Conservation (phyloP, 225 moss, liverwort and hornwort species). For the Bryum argenteum region DNA sequence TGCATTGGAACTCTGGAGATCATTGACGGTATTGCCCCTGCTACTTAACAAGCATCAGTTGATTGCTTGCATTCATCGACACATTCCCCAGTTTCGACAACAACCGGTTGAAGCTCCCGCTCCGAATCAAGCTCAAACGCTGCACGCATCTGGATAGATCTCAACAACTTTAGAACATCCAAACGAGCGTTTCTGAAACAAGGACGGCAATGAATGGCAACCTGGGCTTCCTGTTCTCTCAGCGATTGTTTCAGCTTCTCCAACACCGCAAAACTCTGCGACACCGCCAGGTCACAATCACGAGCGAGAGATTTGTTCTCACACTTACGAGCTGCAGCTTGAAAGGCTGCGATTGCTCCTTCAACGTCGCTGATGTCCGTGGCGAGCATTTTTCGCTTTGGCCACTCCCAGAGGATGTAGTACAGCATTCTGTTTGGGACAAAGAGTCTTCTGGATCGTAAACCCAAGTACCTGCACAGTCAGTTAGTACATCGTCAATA, state of each 20-base stretch:
- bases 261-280: neutral
- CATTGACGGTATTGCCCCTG: too few relatives aligned
- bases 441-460: neutral
- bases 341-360: neutral
- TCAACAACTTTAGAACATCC: neutral
- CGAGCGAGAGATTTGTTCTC: neutral
- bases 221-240: neutral
- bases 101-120: too few relatives aligned
- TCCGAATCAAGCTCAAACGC: neutral
- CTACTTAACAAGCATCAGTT: too few relatives aligned
- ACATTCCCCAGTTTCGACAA: too few relatives aligned
- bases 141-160: neutral
- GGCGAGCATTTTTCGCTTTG: neutral
- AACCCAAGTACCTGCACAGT: neutral
- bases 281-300: neutral
- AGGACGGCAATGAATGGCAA: neutral
- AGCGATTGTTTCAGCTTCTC: neutral
- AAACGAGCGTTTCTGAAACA: neutral
- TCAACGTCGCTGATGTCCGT: neutral
- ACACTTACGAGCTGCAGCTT: neutral
- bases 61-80: too few relatives aligned
- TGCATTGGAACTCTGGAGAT: too few relatives aligned
- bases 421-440: neutral
- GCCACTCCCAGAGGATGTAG: neutral
- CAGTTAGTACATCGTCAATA: too few relatives aligned